phyloP scores from a whole-genome alignment of 2,329 filamentous ascomycete species.

The Plenodomus tracheiphilus region DNA sequence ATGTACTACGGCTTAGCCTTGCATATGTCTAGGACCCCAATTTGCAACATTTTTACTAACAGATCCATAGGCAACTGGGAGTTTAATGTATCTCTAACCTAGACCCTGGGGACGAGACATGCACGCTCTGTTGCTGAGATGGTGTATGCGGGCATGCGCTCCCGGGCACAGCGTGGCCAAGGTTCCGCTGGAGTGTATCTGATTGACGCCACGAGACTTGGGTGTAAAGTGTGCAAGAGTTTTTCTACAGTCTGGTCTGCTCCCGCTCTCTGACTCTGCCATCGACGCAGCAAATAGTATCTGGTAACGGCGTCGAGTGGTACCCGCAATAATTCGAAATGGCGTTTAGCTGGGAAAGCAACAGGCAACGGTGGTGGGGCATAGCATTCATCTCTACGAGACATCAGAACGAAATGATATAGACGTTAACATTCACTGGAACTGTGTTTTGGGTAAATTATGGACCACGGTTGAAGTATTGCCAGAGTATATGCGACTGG shows the following conservation, averaged over 20 bases:
- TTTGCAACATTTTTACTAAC: slow-evolving; percentile 11
- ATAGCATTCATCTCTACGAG: slow-evolving; percentile 8
- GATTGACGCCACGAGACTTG: too few species aligned
- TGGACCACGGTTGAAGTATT: not conserved
- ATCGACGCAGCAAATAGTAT: not conserved
- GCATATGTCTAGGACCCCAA: too few species aligned
- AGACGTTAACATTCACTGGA: not conserved
- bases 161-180: too few species aligned
- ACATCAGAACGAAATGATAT: slow-evolving; percentile 7
- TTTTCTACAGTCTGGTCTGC: too few species aligned
- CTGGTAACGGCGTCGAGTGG: not conserved
- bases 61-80: slow-evolving; percentile 31
- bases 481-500: not conserved
- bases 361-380: slow-evolving; percentile 15
- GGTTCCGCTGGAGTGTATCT: too few species aligned
- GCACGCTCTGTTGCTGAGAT: not conserved
- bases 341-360: slow-evolving; percentile 16
- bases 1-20: too few species aligned
- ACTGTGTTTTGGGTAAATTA: not conserved
- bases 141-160: not conserved
- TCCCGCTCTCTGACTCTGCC: not conserved
- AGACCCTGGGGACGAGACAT: not conserved
- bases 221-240: too few species aligned
- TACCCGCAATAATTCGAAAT: not conserved
- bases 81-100: slow-evolving; percentile 34